Evolutionary conservation across 345 rosid species (phyloP).

Genomic region (Atalantia buxifolia): DNA sequence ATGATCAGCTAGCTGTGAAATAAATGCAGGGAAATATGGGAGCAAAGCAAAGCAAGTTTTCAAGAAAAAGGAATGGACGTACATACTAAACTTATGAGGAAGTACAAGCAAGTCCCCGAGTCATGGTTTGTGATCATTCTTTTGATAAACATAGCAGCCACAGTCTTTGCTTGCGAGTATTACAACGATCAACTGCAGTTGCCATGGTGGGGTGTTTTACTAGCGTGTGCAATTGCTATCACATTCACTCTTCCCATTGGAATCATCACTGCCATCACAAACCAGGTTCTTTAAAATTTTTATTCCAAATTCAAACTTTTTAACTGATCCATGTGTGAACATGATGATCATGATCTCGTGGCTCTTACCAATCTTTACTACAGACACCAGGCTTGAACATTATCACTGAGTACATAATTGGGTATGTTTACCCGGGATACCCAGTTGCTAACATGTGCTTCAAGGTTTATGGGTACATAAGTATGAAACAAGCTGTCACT

Average conservation of each 20-base stretch:
- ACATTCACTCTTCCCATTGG: slow-evolving; percentile 91
- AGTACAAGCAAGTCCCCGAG: slow-evolving; percentile 76
- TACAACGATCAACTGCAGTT: slow-evolving; percentile 84
- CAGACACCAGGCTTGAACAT: slow-evolving; percentile 92
- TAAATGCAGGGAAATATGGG: slow-evolving; percentile 76
- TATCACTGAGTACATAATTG: slow-evolving; percentile 88
- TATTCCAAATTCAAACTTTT: background rate
- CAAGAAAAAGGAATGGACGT: slow-evolving; percentile 57
- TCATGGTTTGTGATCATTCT: slow-evolving; percentile 94
- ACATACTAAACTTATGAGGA: slow-evolving; percentile 77
- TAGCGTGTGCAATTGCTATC: slow-evolving; percentile 82
- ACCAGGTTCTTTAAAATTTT: slow-evolving; percentile 49
- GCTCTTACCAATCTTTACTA: background rate
- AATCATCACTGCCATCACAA: slow-evolving; percentile 91
- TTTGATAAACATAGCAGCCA: slow-evolving; percentile 50
- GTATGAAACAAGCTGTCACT: slow-evolving; percentile 84
- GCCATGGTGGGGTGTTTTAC: slow-evolving; percentile 99
- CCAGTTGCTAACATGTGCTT: slow-evolving; percentile 98
- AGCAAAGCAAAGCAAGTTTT: slow-evolving; percentile 77
- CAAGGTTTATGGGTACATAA: slow-evolving; percentile 95
- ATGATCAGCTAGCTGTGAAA: background rate
- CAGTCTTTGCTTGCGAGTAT: slow-evolving; percentile 80
- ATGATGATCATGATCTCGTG: background rate
- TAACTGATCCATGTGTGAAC: no score
- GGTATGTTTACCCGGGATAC: slow-evolving; percentile 92